Evolutionary conservation across 2,329 filamentous ascomycete genomes (phyloP).

Genomic region (Juglanconis oblonga): DNA sequence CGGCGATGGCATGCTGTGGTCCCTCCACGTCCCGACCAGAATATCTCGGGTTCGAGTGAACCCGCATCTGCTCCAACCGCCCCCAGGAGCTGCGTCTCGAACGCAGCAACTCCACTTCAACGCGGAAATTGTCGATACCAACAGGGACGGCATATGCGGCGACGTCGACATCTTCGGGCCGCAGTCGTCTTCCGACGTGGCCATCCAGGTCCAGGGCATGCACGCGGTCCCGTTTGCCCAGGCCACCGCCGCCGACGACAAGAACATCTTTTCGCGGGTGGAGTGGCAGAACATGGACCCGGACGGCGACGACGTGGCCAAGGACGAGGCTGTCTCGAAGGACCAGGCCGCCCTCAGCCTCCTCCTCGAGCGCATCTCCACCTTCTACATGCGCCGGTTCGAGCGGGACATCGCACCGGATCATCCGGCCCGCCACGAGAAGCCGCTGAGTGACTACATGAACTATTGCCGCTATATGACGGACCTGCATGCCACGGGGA

Average conservation of each 20-base stretch:
- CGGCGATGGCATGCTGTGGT: not conserved
- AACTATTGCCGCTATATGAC: slow-evolving; percentile 16
- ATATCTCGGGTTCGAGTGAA: slow-evolving; percentile 1
- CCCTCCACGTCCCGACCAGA: slow-evolving; percentile 1
- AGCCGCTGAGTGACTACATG: slow-evolving; percentile 13
- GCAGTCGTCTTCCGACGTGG: not conserved
- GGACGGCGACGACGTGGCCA: not conserved
- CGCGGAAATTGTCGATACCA: not conserved
- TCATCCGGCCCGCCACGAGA: not conserved
- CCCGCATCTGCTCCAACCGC: no score
- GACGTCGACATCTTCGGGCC: not conserved
- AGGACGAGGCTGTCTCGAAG: not conserved
- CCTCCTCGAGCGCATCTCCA: slow-evolving; percentile 15
- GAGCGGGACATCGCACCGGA: slow-evolving; percentile 10
- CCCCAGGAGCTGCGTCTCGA: not conserved
- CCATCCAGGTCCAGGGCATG: not conserved
- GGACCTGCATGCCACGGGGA: not conserved
- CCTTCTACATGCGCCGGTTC: slow-evolving; percentile 18
- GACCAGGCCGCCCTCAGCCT: not conserved
- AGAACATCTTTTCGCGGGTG: slow-evolving; percentile 4
- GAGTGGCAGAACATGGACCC: not conserved
- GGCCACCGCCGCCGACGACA: not conserved
- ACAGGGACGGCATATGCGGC: not conserved
- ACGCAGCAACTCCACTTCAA: no score
- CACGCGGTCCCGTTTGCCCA: not conserved